Evolutionary conservation across 176 grass and related monocot species (phyloP), one percentile per base, ranked within the genome.

Genomic region (Hordeum marinum): DNA sequence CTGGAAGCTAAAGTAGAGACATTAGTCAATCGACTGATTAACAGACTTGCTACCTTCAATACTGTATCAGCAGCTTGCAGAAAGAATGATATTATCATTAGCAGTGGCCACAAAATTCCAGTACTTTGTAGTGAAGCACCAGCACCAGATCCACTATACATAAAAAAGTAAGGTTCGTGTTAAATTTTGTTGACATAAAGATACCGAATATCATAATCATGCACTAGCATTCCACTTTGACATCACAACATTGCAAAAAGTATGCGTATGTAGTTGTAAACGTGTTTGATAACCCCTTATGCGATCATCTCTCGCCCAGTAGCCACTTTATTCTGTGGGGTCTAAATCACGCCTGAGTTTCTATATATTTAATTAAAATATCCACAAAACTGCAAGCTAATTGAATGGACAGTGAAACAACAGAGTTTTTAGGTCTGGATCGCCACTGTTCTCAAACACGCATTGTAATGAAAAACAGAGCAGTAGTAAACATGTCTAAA

Each of bases 51-150:
- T 92, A 99, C 96, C 93, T 99, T 99, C 83, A 96, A 82, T 72
- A 99, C 72, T 13, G 97, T 91, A 83, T 99, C 97, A 46, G 94
- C 91, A 73, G 97, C 97, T 94, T 99, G 97, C 21, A 99, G 77
- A 78, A 99, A 90, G 88, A 99, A 99, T 43, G 94, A 99, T 60
- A 80, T 72, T 79, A 96, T 96, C 97, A 99, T 99, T 41, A 99
- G 66, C 60, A 99, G 65, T 80, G 97, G 81, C 94, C 97, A 99
- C 70, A 96, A 77, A 40, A 94, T 85, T 83, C 94, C 96, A 79
- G 93, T 85, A 89, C 87, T 83, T 92, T 88, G 87, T 32, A 99
- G 68, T 80, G 96, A 94, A 71, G 85, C 75, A 75, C 94, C 84
- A 68, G 85, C 80, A 89, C 90, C 84, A 35, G 90, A 93, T 85